Evolutionary conservation across 1,284 basidiomycete species (phyloP), one percentile per base, ranked within the genome.

Genomic region (Marasmius sp.): DNA sequence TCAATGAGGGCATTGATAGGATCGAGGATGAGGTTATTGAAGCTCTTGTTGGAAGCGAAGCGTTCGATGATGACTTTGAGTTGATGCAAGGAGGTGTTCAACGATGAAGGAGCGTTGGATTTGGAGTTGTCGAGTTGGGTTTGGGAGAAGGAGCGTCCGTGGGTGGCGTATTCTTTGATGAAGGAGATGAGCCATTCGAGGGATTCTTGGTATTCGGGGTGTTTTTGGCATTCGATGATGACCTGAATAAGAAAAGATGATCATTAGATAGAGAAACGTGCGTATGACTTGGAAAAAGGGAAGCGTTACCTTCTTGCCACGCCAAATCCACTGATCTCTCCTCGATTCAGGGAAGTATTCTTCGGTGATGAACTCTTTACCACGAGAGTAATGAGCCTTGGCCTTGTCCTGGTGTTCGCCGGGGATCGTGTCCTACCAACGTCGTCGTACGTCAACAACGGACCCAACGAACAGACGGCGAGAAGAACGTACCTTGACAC

Each of bases 211-310:
- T n/a, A n/a, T n/a, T n/a, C n/a, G n/a, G 89, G 84, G 77, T 97
- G 94, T 72, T 91, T 88, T 79, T 98, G 96, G 76, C 93, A 95
- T 76, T 98, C 96, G 62, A 95, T 83, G 64, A 97, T 85, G 47
- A 94, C 92, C 89, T 93, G n/a, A n/a, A n/a, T n/a, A n/a, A n/a
- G n/a, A n/a, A n/a, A n/a, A n/a, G n/a, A n/a, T n/a, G n/a, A n/a
- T n/a, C n/a, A n/a, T n/a, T n/a, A n/a, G n/a, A n/a, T n/a, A n/a
- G n/a, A 39, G 43, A 34, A 18, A 65, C 69, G 9, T n/a, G n/a
- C n/a, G n/a, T n/a, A n/a, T n/a, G n/a, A n/a, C n/a, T n/a, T n/a
- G n/a, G n/a, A n/a, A n/a, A n/a, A n/a, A n/a, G n/a, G n/a, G n/a
- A n/a, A n/a, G n/a, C n/a, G n/a, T n/a, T 12, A 83, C 86, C 83